Percentiles rank a stretch among this genome's conserved stretches.
Conservation (phyloP, 2,329 filamentous ascomycete genomes). For the Calonectria pauciramosa region DNA sequence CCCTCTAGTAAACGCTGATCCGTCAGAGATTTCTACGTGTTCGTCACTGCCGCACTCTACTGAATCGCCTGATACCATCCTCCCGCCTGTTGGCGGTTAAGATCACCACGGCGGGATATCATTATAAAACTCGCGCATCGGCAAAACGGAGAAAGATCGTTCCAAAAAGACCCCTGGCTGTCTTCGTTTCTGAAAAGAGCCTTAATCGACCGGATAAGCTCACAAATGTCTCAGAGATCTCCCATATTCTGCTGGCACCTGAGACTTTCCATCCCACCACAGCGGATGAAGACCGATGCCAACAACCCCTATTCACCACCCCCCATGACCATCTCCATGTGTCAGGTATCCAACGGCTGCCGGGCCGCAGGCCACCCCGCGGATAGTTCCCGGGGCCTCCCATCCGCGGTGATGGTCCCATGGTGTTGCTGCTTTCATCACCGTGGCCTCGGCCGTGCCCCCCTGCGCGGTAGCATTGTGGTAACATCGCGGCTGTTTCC, state of each 20-base stretch:
- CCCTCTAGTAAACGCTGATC: background rate
- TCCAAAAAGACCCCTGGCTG: background rate
- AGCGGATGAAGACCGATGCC: conserved; percentile 17
- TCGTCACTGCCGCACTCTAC: background rate
- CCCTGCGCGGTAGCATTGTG: background rate
- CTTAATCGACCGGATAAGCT: conserved; percentile 15
- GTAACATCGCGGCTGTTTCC: conserved; percentile 3
- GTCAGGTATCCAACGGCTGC: conserved; percentile 20
- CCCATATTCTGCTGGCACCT: conserved; percentile 1
- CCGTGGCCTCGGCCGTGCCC: background rate
- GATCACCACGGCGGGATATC: conserved; percentile 10
- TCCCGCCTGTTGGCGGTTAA: background rate
- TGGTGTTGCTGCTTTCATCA: conserved; percentile 4
- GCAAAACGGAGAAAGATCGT: conserved; percentile 22
- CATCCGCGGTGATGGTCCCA: background rate
- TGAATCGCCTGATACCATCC: conserved; percentile 13
- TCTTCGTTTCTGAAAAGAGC: conserved; percentile 14
- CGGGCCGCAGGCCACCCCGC: conserved; percentile 16
- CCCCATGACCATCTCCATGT: conserved; percentile 23
- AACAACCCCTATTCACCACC: background rate
- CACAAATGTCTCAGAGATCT: conserved; percentile 11
- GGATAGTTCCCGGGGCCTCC: conserved; percentile 12
- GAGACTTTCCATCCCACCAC: conserved; percentile 13
- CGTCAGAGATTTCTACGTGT: background rate
- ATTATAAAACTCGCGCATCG: conserved; percentile 18